Percentiles rank a stretch among this genome's conserved stretches.
phyloP scores from a whole-genome alignment of 202 grass and related monocot genomes.

The Setaria viridis region DNA sequence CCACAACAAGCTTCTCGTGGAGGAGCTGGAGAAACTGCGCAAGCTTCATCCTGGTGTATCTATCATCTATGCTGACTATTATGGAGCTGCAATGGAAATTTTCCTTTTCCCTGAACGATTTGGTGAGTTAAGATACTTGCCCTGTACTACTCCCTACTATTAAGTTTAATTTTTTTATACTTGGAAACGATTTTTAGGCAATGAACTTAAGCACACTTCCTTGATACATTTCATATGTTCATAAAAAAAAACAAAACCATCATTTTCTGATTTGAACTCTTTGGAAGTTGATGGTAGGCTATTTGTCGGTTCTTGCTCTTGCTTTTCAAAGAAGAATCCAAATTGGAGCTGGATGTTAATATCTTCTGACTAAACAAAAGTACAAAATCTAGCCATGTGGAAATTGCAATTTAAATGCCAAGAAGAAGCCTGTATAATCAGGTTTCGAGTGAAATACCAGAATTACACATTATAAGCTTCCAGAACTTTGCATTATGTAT shows the following conservation, averaged over 20 bases:
- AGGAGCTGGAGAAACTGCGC: slow-evolving; percentile 62
- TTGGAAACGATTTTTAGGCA: slow-evolving; percentile 20
- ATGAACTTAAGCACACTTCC: background rate
- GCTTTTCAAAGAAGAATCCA: background rate
- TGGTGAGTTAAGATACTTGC: slow-evolving; percentile 49
- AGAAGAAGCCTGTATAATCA: background rate
- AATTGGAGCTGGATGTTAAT: background rate
- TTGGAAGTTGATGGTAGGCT: background rate
- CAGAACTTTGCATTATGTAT: background rate
- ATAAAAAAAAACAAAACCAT: background rate
- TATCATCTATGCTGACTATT: slow-evolving; percentile 83
- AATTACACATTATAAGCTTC: background rate
- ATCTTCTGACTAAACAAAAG: background rate
- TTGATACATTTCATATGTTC: background rate
- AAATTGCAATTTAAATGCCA: background rate
- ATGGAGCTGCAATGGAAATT: slow-evolving; percentile 65
- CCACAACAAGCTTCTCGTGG: slow-evolving; percentile 65
- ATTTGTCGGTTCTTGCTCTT: background rate
- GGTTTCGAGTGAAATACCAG: background rate
- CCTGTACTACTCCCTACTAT: background rate
- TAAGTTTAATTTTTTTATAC: slow-evolving; percentile 16
- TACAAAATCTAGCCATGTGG: background rate
- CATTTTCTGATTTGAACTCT: background rate
- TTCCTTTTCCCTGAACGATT: slow-evolving; percentile 62
- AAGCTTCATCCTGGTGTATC: slow-evolving; percentile 48